Conservation (phyloP, 768 basidiomycete species). For the Cystobasidium tubakii region DNA sequence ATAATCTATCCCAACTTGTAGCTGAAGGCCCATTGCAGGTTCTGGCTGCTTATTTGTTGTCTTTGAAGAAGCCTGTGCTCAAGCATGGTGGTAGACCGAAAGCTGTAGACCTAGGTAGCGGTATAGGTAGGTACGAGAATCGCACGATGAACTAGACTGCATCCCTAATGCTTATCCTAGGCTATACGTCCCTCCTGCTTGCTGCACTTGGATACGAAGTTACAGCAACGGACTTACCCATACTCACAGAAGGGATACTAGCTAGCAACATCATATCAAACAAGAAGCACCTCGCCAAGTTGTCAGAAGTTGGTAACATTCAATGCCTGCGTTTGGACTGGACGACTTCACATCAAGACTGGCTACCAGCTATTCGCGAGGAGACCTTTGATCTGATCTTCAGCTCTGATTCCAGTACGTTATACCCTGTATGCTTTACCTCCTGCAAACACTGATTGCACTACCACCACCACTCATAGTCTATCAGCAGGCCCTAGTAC, state of each 20-base stretch:
- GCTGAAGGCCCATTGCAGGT: neutral
- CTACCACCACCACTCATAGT: no score
- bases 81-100: neutral
- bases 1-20: neutral
- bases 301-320: neutral
- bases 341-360: neutral
- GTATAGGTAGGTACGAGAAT: constrained; percentile 5
- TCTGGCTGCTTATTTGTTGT: constrained; percentile 21
- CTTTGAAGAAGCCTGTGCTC: neutral
- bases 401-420: constrained; percentile 23
- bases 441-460: no score
- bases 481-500: neutral
- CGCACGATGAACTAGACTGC: neutral
- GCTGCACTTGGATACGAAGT: constrained; percentile 7
- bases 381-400: constrained; percentile 18
- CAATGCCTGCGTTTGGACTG: neutral
- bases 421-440: neutral
- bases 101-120: constrained; percentile 29
- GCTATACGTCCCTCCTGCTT: constrained; percentile 11
- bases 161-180: neutral
- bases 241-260: constrained; percentile 8
- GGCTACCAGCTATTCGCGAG: neutral
- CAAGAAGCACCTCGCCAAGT: neutral
- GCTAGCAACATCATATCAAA: constrained; percentile 8
- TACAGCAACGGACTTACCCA: constrained; percentile 16